phyloP scores from a whole-genome alignment of 352 stramenopile species.

The Pythium coloratum region DNA sequence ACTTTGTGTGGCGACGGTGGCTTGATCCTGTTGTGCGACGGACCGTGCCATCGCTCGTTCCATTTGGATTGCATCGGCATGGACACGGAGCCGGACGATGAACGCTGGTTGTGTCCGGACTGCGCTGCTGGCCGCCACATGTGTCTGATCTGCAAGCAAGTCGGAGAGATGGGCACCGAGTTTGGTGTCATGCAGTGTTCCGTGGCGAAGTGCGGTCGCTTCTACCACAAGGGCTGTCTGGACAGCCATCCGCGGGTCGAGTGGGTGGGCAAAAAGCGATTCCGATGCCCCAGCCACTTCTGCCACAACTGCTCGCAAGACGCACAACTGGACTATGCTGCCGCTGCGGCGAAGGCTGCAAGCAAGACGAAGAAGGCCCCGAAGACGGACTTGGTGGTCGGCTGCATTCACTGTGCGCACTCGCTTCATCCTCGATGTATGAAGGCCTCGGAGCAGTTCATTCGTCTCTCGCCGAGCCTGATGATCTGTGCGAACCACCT shows the following conservation, averaged over 20 bases:
- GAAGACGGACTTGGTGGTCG: slow-evolving; percentile 49
- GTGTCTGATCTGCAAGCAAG: slow-evolving; percentile 91
- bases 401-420: slow-evolving; percentile 88
- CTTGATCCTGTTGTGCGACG: slow-evolving; percentile 90
- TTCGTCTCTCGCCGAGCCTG: slow-evolving; percentile 81
- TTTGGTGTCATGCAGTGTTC: slow-evolving; percentile 91
- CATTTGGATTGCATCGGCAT: slow-evolving; percentile 91
- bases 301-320: slow-evolving; percentile 69
- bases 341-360: slow-evolving; percentile 25
- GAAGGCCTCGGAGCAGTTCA: slow-evolving; percentile 64
- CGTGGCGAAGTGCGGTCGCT: slow-evolving; percentile 90
- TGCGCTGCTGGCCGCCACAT: slow-evolving; percentile 88
- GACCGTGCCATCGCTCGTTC: slow-evolving; percentile 91
- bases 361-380: slow-evolving; percentile 52
- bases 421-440: slow-evolving; percentile 85
- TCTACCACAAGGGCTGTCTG: slow-evolving; percentile 92
- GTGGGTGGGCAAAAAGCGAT: slow-evolving; percentile 87
- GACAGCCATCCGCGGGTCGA: slow-evolving; percentile 71
- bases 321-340: slow-evolving; percentile 25
- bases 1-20: slow-evolving; percentile 91
- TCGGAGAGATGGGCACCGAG: slow-evolving; percentile 87
- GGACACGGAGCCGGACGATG: slow-evolving; percentile 76
- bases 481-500: slow-evolving; percentile 91
- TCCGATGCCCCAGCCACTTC: slow-evolving; percentile 90
- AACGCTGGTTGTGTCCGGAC: slow-evolving; percentile 91